Evolutionary conservation across 495 filamentous ascomycete genomes (phyloP).

Genomic region (Penicillium subrubescens): DNA sequence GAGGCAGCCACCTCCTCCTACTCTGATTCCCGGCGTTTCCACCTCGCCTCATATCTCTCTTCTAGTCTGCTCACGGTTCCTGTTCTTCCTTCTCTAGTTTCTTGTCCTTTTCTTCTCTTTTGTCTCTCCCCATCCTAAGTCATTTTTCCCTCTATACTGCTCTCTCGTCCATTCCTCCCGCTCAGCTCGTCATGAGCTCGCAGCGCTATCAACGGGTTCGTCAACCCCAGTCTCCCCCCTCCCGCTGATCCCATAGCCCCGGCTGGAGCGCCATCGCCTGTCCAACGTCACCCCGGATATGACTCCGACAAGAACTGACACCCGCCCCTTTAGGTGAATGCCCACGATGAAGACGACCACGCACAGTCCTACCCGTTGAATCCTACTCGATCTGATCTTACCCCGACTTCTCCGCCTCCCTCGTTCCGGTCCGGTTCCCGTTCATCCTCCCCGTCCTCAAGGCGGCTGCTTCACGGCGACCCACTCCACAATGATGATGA

Average conservation of each 20-base stretch:
- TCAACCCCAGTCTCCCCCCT: slow-evolving; percentile 22
- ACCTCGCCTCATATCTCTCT: slow-evolving; percentile 22
- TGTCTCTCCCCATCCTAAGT: slow-evolving; percentile 18
- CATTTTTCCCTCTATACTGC: slow-evolving; percentile 24
- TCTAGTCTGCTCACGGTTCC: neutral
- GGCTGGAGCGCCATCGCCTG: slow-evolving; percentile 8
- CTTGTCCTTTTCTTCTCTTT: slow-evolving; percentile 19
- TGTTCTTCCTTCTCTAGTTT: neutral
- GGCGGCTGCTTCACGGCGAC: slow-evolving; percentile 56
- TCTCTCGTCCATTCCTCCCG: slow-evolving; percentile 25
- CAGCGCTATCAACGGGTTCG: slow-evolving; percentile 87
- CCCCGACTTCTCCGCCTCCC: slow-evolving; percentile 85
- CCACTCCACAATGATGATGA: slow-evolving; percentile 59
- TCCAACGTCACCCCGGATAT: slow-evolving; percentile 9
- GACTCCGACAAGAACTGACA: slow-evolving; percentile 20
- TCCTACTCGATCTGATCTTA: slow-evolving; percentile 44
- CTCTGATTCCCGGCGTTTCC: slow-evolving; percentile 25
- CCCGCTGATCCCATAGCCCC: slow-evolving; percentile 28
- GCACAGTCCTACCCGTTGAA: slow-evolving; percentile 44
- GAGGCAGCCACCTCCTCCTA: slow-evolving; percentile 24
- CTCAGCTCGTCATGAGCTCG: slow-evolving; percentile 67
- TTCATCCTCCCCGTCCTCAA: slow-evolving; percentile 68
- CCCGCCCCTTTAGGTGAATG: slow-evolving; percentile 47
- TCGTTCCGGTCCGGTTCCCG: slow-evolving; percentile 91
- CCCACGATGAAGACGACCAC: slow-evolving; percentile 54